Base-by-base conservation (phyloP, 495 filamentous ascomycete genomes). In the Staphylotrichum longicolle region DNA sequence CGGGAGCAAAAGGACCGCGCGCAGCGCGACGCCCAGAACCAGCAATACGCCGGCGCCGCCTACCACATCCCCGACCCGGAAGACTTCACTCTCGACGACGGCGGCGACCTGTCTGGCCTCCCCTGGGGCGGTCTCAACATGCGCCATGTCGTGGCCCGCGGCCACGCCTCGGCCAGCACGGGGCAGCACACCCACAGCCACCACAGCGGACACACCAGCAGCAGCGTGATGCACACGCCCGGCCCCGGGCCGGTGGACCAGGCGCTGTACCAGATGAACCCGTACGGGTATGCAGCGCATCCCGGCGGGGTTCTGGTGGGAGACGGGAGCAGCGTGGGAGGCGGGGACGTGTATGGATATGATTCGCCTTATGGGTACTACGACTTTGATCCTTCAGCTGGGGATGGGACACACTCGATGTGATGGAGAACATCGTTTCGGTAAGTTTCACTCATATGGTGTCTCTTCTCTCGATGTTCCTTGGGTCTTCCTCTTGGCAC, bases 71-170 rank as follows among this genome's bases (percentile, higher is more conserved):
- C 82, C 1, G 76, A 77, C 30, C 70, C 84, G 2, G 74, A 77
- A 2, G 83, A 71, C 30, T 14, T 69, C 5, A 42, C 83, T 15
- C 63, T 83, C 55, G 80, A 77, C 40, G 64, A 69, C 45, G 77
- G 72, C 35, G 69, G 74, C 33, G 79, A 82, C 42, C 77, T 83
- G 10, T 83, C 83, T 0, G 86, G 86, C 5, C 68, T 88, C 3
- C 86, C 86, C 0, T 89, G 86, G 86, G 86, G 86, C 20, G 77
- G 84, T 30, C 54, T 86, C 47, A 82, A 76, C 59, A 72, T 89
- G 73, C 70, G 72, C 34, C 79, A 84, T 62, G 75, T 86, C 3
- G 73, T 88, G 0, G 70, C 78, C 8, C 71, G 75, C 9, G 85
- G 85, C 15, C 80, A 83, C 62, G 74, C 78, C 47, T 72, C 70